phyloP scores from a whole-genome alignment of 805 yeast species.

The Tetrapisispora fleetii region DNA sequence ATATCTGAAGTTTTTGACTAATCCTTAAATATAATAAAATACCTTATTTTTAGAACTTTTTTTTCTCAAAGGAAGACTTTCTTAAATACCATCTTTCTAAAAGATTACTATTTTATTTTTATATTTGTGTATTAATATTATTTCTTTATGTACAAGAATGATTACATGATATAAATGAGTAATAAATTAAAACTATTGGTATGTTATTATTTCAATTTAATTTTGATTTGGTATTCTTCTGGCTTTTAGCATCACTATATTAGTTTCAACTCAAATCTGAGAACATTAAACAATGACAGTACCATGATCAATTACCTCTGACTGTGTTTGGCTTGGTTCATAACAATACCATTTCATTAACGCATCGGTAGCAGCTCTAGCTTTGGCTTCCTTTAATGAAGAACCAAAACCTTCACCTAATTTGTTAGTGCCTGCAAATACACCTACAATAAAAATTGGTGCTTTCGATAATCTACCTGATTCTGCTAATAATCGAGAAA shows the following conservation, averaged over 20 bases:
- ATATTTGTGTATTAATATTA: not conserved
- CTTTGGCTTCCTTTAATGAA: slow-evolving; percentile 81
- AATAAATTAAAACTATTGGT: not conserved
- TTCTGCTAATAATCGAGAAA: slow-evolving; percentile 79
- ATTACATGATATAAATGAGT: not conserved
- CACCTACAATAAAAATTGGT: slow-evolving; percentile 87
- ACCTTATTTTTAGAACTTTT: too few relatives aligned
- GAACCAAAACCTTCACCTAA: slow-evolving; percentile 94
- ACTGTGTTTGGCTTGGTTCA: slow-evolving; percentile 55
- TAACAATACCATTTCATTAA: slow-evolving; percentile 88
- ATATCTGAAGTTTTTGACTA: too few relatives aligned
- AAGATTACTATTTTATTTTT: not conserved
- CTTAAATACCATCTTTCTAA: too few relatives aligned
- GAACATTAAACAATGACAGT: slow-evolving; percentile 32
- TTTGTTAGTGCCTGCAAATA: slow-evolving; percentile 70
- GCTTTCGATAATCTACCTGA: slow-evolving; percentile 80
- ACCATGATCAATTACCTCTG: slow-evolving; percentile 45
- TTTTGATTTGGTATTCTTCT: not conserved
- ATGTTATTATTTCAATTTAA: not conserved
- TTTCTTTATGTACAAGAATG: slow-evolving; percentile 1
- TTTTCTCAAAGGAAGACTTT: too few relatives aligned
- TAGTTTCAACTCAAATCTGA: not conserved
- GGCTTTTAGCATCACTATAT: not conserved
- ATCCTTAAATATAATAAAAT: too few relatives aligned
- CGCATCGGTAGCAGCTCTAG: slow-evolving; percentile 84